Base-by-base conservation (phyloP, 2,329 filamentous ascomycete genomes). In the Pseudocercospora cruenta region DNA sequence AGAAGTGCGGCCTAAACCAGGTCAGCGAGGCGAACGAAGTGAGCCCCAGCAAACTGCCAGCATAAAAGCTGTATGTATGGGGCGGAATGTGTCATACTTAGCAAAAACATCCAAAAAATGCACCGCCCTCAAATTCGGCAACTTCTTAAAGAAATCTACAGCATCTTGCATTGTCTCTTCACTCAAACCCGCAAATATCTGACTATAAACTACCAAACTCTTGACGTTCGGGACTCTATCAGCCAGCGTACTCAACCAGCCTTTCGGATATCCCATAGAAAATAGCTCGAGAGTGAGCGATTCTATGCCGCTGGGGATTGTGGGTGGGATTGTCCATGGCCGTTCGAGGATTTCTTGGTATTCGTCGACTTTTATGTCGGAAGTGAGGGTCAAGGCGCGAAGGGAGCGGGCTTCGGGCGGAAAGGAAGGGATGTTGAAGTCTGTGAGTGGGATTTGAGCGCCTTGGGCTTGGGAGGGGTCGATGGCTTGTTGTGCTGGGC, bases 31-130 rank as follows among this genome's bases (percentile, higher is more conserved):
- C 26, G 26, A 26, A 26, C 26, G 26, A 26, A 26, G 26, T 6
- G 26, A 26, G 26, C 26, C 26, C n/a, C n/a, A n/a, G n/a, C 26
- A 26, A 26, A 26, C 3, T 6, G 6, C 26, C 26, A 3, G 6
- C 6, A 26, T 26, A 26, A 6, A 26, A 6, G 26, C 6, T 26
- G 26, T 26, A 53, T 24, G 22, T 28, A 54, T 22, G 6, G 3
- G 12, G 4, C 16, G 28, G 4, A 8, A 1, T 24, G 24, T 26
- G 24, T 8, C 51, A 33, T n/a, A 55, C 51, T 78, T 75, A 2
- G 77, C 78, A 65, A 84, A 84, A 14, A 81, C 79, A 68, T 84
- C 82, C 14, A 84, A 76, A n/a, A 84, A 69, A 71, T 84, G 82
- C 58, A 84, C 54, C 14, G 81, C 81, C 8, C 76, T 67, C 22